These are phyloP conservation scores for Globisporangium rhizosaccharum DNA, from an alignment of 352 stramenopile genomes.

Conservation along the genomic window DNA sequence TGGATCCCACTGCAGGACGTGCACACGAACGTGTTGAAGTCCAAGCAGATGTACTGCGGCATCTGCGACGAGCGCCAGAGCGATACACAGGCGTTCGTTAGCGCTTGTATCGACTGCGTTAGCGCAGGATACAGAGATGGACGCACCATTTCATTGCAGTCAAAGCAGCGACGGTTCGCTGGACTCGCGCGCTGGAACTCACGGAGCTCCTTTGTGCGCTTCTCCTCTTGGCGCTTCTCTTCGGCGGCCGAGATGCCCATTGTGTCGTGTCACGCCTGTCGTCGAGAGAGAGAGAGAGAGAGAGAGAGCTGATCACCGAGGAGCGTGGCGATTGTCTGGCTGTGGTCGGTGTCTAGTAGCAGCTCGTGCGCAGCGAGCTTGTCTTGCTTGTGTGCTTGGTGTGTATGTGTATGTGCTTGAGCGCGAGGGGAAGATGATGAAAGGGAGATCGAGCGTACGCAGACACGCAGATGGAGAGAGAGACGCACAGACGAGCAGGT, in stretches of 20 bases:
- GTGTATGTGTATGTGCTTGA: not conserved
- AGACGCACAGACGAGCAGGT: not conserved
- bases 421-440: not conserved
- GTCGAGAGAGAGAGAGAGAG: no score
- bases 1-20: slow-evolving; percentile 92
- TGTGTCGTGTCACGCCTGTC: not conserved
- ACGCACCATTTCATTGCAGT: slow-evolving; percentile 88
- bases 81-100: not conserved
- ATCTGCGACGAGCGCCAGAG: slow-evolving; percentile 36
- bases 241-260: slow-evolving; percentile 25
- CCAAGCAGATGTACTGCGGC: slow-evolving; percentile 89
- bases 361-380: not conserved
- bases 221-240: slow-evolving; percentile 80
- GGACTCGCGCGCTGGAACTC: slow-evolving; percentile 76
- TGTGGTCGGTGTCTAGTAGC: no score
- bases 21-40: slow-evolving; percentile 95
- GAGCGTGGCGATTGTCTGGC: no score
- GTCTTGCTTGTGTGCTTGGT: not conserved
- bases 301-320: no score
- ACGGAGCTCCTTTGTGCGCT: slow-evolving; percentile 78
- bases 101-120: not conserved
- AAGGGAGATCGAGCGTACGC: not conserved
- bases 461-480: not conserved
- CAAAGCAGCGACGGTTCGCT: slow-evolving; percentile 82
- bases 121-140: not conserved